Percentiles rank a stretch among this genome's conserved stretches.
Conservation (phyloP, 225 moss, liverwort and hornwort genomes). For the Asterella californica region DNA sequence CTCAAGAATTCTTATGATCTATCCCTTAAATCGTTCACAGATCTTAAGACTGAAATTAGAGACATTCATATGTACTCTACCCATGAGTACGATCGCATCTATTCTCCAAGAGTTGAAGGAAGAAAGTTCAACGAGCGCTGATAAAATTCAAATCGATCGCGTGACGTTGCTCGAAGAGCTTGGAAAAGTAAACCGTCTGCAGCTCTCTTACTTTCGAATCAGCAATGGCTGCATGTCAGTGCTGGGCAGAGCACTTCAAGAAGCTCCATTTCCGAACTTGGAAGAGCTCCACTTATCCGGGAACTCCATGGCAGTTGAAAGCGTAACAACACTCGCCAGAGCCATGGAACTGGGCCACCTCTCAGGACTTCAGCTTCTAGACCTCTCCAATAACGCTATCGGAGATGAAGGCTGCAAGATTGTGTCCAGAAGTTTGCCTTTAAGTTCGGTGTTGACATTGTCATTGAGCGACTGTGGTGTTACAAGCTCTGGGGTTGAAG, state of each 20-base stretch:
- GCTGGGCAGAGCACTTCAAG: neutral
- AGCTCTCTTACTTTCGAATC: neutral
- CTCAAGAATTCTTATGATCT: neutral
- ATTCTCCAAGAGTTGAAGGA: neutral
- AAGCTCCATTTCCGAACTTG: neutral
- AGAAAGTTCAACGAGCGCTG: neutral
- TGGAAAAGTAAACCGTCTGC: neutral
- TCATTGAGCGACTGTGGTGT: neutral
- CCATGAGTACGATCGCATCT: neutral
- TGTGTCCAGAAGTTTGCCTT: neutral
- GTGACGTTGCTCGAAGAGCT: neutral
- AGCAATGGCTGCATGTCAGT: neutral
- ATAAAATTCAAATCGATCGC: neutral
- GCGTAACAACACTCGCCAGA: neutral
- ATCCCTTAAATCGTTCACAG: neutral
- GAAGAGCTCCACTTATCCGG: neutral
- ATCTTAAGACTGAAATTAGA: conserved; percentile 1
- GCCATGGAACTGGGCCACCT: neutral
- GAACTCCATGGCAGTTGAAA: neutral
- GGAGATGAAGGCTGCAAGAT: neutral
- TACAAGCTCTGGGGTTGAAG: neutral
- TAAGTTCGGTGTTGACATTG: neutral
- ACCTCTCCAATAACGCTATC: neutral
- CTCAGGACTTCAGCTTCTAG: neutral
- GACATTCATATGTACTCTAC: neutral